These are phyloP conservation scores for Orbilia quercus DNA, from an alignment of 2,329 filamentous ascomycete species.

Conservation along the genomic window DNA sequence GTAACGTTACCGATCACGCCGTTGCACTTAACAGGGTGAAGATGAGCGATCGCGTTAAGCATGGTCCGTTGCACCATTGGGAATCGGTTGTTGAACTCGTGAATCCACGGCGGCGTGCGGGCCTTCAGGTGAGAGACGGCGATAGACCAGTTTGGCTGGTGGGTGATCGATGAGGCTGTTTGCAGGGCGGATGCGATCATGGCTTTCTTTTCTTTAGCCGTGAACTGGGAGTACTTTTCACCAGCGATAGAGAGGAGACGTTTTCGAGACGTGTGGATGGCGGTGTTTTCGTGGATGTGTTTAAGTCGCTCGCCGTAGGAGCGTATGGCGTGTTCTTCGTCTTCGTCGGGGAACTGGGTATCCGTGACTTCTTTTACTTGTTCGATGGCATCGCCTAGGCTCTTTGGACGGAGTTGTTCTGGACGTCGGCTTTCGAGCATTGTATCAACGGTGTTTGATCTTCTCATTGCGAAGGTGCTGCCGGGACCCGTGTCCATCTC, in stretches of 20 bases:
- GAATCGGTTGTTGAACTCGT: constrained; percentile 54
- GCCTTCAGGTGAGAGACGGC: constrained; percentile 47
- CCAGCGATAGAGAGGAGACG: constrained; percentile 60
- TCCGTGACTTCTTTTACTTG: constrained; percentile 62
- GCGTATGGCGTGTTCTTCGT: constrained; percentile 64
- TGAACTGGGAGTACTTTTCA: constrained; percentile 61
- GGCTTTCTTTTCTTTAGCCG: constrained; percentile 64
- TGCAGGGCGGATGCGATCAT: constrained; percentile 64
- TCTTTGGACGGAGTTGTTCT: constrained; percentile 62
- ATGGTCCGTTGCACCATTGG: constrained; percentile 61
- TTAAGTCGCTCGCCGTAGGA: constrained; percentile 65
- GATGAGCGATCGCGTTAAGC: constrained; percentile 67
- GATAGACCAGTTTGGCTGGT: constrained; percentile 51
- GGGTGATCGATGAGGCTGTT: constrained; percentile 38
- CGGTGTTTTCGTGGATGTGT: constrained; percentile 63
- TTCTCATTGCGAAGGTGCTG: constrained; percentile 53
- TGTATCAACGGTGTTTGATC: constrained; percentile 59
- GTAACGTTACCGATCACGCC: constrained; percentile 68
- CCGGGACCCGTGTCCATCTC: constrained; percentile 60
- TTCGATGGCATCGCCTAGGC: constrained; percentile 63
- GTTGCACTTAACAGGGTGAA: constrained; percentile 67
- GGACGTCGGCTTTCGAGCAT: constrained; percentile 64
- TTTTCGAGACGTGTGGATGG: constrained; percentile 62
- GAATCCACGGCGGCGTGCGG: constrained; percentile 41
- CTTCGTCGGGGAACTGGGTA: constrained; percentile 25